A percentile compares a stretch with the other conserved stretches of the same genome.
Evolutionary conservation across 2,329 filamentous ascomycete genomes (phyloP).

Genomic region (Trichoderma polysporum): DNA sequence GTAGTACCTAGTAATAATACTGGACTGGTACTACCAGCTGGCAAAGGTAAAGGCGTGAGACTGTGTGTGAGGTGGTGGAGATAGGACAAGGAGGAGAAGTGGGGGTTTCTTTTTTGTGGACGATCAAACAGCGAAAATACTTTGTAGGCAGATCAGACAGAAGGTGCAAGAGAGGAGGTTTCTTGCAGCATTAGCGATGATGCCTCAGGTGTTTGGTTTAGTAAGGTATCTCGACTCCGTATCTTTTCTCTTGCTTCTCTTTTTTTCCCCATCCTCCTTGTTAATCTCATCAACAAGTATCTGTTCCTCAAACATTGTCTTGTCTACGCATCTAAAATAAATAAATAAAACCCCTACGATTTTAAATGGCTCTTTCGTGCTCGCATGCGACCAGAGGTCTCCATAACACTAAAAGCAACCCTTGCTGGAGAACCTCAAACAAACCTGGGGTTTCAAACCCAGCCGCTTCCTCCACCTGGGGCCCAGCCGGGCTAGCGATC

Average conservation of each 20-base stretch:
- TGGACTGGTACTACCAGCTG: too few relatives aligned
- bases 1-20: neutral
- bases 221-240: too few relatives aligned
- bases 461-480: slow-evolving; percentile 7
- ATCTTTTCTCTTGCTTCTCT: too few relatives aligned
- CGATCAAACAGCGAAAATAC: slow-evolving; percentile 15
- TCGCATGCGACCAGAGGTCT: neutral
- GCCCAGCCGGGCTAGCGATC: slow-evolving; percentile 6
- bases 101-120: neutral
- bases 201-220: too few relatives aligned
- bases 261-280: too few relatives aligned
- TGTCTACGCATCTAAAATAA: neutral
- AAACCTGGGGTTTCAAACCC: slow-evolving; percentile 18
- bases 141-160: neutral
- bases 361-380: neutral
- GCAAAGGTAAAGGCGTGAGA: neutral
- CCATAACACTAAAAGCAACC: slow-evolving; percentile 18
- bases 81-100: neutral
- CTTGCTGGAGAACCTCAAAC: slow-evolving; percentile 16
- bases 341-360: neutral
- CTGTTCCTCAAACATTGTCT: too few relatives aligned
- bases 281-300: too few relatives aligned
- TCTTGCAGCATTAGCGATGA: neutral
- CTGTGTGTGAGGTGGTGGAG: neutral
- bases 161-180: neutral